Base-by-base conservation (phyloP, 352 stramenopile genomes). In the Phytophthora ohioensis region DNA sequence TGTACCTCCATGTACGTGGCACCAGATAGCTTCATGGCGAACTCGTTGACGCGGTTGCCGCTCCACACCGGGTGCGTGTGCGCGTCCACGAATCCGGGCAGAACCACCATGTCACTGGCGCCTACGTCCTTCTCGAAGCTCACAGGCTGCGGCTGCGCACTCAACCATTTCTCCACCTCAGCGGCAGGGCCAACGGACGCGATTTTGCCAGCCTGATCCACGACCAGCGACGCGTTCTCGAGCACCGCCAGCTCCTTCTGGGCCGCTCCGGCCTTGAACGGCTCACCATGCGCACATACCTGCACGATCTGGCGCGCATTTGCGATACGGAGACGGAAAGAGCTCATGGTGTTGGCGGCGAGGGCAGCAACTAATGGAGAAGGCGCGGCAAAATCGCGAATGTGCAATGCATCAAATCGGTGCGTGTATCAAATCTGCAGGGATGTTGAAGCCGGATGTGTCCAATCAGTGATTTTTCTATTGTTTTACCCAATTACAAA, bases 1-100 rank as follows among this genome's bases (percentile, higher is more conserved):
- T 94, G 87, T 31, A 94, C 77, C 34, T 95, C 84, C 88, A 96
- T 94, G 75, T 96, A 95, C 6, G 87, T 93, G 17, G 88, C 88
- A 12, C 88, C 87, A 7, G 86, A 85, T 31, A 96, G 78, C 79
- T 96, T 96, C 86, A 96, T 93, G 49, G 85, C 86, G 49, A 94
- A 96, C 73, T 96, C 88, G 49, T 88, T 80, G n/a, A 94, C 87
- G 67, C 88, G 88, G 73, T 87, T 93, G 63, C 88, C 88, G 52
- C 84, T 91, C 84, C 85, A 96, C 31, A 96, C 88, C 2, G 88
- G 88, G 60, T 96, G 88, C 49, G 88, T 96, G 63, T 96, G 88
- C 47, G 82, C 86, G 54, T 96, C 88, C 9, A 96, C 84, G 36
- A 96, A 87, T 21, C 88, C 88, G 3, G 86, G 87, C 17, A 96